Conservation (phyloP, 345 rosid species). For the Linum tenue region DNA sequence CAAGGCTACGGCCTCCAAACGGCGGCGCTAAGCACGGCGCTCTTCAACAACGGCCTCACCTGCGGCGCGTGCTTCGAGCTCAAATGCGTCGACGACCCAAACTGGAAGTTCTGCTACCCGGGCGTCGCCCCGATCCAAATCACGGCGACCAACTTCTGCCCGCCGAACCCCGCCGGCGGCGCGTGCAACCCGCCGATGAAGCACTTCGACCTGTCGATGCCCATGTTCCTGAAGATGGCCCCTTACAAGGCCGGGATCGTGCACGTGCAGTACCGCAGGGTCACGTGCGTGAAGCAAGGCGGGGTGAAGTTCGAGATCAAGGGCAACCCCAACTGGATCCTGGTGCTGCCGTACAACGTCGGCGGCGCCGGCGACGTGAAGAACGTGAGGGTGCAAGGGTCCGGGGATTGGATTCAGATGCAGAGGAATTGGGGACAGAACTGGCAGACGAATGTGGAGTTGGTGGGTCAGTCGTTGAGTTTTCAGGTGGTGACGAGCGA, state of each 20-base stretch:
- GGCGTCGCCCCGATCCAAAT: conserved; percentile 35
- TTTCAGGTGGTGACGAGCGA: conserved; percentile 39
- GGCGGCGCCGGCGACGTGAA: conserved; percentile 59
- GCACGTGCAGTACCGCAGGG: conserved; percentile 34
- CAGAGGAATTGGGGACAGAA: conserved; percentile 50
- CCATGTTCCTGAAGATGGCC: conserved; percentile 33
- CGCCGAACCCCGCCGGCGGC: conserved; percentile 20
- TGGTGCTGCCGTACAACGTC: conserved; percentile 62
- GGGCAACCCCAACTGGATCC: conserved; percentile 43
- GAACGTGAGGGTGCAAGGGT: conserved; percentile 54
- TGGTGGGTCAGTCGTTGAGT: conserved; percentile 40
- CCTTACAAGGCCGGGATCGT: conserved; percentile 29
- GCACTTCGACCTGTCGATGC: conserved; percentile 38
- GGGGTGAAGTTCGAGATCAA: conserved; percentile 31
- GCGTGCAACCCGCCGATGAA: conserved; percentile 45
- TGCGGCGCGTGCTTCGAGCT: conserved; percentile 76
- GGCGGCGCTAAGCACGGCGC: conserved; percentile 57
- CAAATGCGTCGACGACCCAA: conserved; percentile 37
- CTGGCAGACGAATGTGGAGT: conserved; percentile 21
- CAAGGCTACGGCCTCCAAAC: conserved; percentile 57
- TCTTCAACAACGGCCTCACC: conserved; percentile 44
- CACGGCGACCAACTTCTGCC: conserved; percentile 62
- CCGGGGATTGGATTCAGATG: conserved; percentile 33
- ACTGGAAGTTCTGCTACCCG: conserved; percentile 49
- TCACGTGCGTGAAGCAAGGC: conserved; percentile 45